Evolutionary conservation across 2,329 filamentous ascomycete species (phyloP), one percentile per base, ranked within the genome.

Genomic region (Trichoderma cornu-damae): DNA sequence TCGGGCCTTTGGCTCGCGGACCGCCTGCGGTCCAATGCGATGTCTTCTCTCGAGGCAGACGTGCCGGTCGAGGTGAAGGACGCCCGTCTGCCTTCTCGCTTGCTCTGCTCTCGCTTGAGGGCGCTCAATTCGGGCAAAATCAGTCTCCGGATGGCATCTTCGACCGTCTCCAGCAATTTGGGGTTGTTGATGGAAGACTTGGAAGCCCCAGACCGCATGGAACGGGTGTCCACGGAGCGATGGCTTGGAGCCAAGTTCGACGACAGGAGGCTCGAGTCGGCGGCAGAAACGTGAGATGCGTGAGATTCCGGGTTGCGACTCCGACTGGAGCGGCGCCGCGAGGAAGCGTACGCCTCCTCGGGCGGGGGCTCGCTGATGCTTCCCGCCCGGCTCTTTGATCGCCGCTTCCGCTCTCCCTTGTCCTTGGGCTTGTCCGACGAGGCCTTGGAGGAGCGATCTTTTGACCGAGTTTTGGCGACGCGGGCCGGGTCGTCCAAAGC

Each of bases 51-150:
- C 6, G 82, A 84, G 6, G 72, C 67, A 0, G 80, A 81, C 20
- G 80, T 82, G 24, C 75, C 78, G 30, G 79, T 83, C 1, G 81
- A 84, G 44, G 73, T 79, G 44, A 79, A 67, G 30, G 89, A 92
- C 58, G 85, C 86, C 56, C 83, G 83, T 9, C 83, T 83, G 65
- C 84, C 87, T 62, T 87, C 81, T 61, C 87, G 84, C 62, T 87
- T 87, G 70, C 89, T 92, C 69, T 93, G 89, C 67, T 96, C 91
- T 65, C 92, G 85, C 71, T 96, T 96, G 55, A 99, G 77, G 8
- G 91, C 90, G 65, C 90, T 93, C 43, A 99, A 79, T 71, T 99
- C 93, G 0, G 94, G 94, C 2, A 99, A 75, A 53, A 96, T 96
- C 49, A 96, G 79, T 48, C 91, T 83, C 61, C 90, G 86, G 67